Conservation (phyloP, 2,329 filamentous ascomycete genomes). For the Xylogone sp. region DNA sequence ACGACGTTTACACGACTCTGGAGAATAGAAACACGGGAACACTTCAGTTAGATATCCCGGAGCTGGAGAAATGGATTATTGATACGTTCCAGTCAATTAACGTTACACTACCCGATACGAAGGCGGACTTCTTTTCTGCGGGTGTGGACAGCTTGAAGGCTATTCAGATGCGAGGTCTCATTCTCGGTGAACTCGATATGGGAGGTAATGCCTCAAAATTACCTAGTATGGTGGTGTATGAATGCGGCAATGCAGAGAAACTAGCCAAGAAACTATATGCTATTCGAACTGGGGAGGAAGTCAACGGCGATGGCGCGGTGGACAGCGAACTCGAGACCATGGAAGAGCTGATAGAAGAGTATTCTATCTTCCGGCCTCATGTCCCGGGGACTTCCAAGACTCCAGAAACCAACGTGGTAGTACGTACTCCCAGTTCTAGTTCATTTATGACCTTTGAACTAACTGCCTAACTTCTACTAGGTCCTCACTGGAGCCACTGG, state of each 20-base stretch:
- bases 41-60: conserved; percentile 18
- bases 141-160: conserved; percentile 58
- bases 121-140: conserved; percentile 54
- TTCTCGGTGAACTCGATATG: conserved; percentile 48
- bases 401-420: neutral
- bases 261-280: conserved; percentile 42
- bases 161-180: conserved; percentile 48
- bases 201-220: conserved; percentile 36
- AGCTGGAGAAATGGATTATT: conserved; percentile 31
- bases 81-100: conserved; percentile 11
- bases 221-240: conserved; percentile 55
- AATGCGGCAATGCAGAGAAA: conserved; percentile 45
- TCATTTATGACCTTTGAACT: neutral
- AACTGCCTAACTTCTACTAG: conserved; percentile 20
- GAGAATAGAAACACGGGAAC: conserved; percentile 19
- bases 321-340: conserved; percentile 36
- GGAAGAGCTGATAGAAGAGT: conserved; percentile 40
- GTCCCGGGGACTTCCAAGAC: conserved; percentile 4
- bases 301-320: conserved; percentile 26
- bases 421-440: conserved; percentile 6
- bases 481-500: conserved; percentile 63
- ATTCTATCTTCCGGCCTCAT: conserved; percentile 33
- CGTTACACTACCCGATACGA: conserved; percentile 19
- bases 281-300: conserved; percentile 31
- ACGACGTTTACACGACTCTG: conserved; percentile 31